Evolutionary conservation across 2,329 filamentous ascomycete genomes (phyloP), one percentile per base, ranked within the genome.

Genomic region (Corynespora cassiicola): DNA sequence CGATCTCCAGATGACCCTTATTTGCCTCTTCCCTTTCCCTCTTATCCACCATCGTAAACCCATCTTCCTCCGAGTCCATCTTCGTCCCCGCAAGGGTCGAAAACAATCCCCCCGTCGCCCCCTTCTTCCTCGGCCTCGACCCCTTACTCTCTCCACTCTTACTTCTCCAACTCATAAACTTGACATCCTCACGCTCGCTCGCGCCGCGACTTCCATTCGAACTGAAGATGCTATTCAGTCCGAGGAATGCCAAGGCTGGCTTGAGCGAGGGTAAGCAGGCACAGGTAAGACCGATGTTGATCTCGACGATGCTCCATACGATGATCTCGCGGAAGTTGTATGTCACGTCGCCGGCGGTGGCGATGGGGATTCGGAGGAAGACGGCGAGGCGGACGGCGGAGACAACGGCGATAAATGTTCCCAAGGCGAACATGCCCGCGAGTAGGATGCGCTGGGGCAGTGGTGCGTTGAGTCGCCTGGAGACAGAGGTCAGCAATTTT

Each of bases 311-410:
- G 6, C 36, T 44, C 56, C 56, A 60, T 3, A 56, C 35, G 27
- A 55, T 51, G 39, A 60, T 50, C 16, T 60, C 56, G 31, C 51
- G 47, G 47, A 54, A 60, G 36, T 53, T 57, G 47, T 52, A 60
- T 7, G 56, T 58, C 0, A 50, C 36, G 30, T 60, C 51, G 16
- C 42, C 47, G 5, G 40, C 33, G 7, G 48, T 42, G 3, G 42
- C 44, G 23, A 54, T 51, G 16, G 50, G 50, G 12, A 58, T 56
- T 12, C 50, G 36, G 15, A 60, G 35, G 37, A 60, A 56, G 29
- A 58, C 48, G 26, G 42, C 42, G 6, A 60, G 36, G 27, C 56
- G 54, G 16, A 60, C 41, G 15, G 54, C 28, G 9, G 53, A 55
- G 16, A 58, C 53, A 21, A 60, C 42, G 11, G 47, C 46, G 21